These are phyloP conservation scores for Sclerotinia spermophila DNA, from an alignment of 2,329 filamentous ascomycete genomes.

Conservation along the genomic window DNA sequence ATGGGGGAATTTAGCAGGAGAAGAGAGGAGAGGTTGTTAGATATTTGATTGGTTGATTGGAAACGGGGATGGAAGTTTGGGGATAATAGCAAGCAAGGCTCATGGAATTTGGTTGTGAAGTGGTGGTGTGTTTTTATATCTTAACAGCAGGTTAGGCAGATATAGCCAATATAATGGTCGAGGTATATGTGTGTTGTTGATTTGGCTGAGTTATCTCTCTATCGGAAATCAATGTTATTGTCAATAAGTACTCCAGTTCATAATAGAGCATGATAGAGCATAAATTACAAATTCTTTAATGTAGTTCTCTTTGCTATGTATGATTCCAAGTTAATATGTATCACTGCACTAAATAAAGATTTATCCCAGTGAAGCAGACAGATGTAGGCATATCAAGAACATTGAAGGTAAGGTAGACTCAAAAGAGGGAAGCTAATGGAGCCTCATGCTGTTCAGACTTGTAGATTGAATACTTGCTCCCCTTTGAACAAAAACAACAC, in stretches of 20 bases:
- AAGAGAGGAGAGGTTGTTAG: too few species aligned
- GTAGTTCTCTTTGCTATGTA: not conserved
- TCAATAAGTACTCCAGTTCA: not conserved
- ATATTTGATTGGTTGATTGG: not conserved
- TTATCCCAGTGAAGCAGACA: fast-evolving
- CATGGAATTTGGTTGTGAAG: not conserved
- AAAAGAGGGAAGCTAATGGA: not conserved
- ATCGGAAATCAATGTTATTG: not conserved
- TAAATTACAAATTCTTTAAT: not conserved
- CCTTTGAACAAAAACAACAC: not conserved
- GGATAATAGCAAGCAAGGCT: not conserved
- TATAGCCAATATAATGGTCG: not conserved
- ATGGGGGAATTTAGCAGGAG: fast-evolving
- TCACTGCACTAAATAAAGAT: fast-evolving
- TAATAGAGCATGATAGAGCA: not conserved
- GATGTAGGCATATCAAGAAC: not conserved
- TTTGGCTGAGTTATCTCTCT: not conserved
- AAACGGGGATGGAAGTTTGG: not conserved
- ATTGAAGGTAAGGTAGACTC: not conserved
- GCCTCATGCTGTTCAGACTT: not conserved
- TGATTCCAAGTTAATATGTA: not conserved
- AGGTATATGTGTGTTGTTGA: not conserved
- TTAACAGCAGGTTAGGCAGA: not conserved
- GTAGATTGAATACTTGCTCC: not conserved
- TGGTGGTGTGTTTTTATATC: not conserved